phyloP scores from a whole-genome alignment of 148 eudicot species.

The Camellia sinensis region DNA sequence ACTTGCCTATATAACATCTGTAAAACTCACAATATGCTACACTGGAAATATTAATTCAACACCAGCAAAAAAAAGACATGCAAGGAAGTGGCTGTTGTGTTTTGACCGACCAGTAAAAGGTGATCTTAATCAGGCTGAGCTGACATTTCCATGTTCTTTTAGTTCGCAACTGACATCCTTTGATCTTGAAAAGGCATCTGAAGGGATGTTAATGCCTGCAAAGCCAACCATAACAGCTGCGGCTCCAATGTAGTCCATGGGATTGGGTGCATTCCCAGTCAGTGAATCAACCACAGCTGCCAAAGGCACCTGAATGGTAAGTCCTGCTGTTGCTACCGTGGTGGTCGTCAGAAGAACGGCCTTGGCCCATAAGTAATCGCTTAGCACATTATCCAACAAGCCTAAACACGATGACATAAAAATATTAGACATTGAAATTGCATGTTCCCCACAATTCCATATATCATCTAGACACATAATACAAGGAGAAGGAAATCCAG shows the following conservation, averaged over 20 bases:
- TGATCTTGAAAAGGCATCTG: conserved; percentile 45
- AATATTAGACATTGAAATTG: not conserved
- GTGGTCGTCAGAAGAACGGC: conserved; percentile 93
- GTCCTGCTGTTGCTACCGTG: conserved; percentile 98
- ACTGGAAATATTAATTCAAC: not conserved
- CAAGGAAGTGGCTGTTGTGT: not conserved
- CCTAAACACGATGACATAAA: conserved; percentile 37
- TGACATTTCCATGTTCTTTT: conserved; percentile 28
- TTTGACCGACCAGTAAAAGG: conserved; percentile 6
- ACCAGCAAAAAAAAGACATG: not conserved
- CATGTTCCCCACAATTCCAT: not conserved
- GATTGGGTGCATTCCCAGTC: conserved; percentile 63
- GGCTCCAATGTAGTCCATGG: conserved; percentile 78
- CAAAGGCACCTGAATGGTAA: conserved; percentile 88
- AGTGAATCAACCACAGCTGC: conserved; percentile 83
- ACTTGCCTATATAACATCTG: not conserved
- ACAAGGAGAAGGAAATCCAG: not conserved
- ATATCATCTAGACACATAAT: not conserved
- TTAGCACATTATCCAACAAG: conserved; percentile 85
- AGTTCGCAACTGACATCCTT: conserved; percentile 43
- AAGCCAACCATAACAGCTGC: conserved; percentile 83
- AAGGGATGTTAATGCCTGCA: conserved; percentile 76
- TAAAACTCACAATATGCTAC: not conserved
- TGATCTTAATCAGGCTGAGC: conserved; percentile 21
- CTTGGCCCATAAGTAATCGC: conserved; percentile 96